These are phyloP conservation scores for Gloeostereum incarnatum DNA, from an alignment of 768 basidiomycete genomes.

Conservation along the genomic window DNA sequence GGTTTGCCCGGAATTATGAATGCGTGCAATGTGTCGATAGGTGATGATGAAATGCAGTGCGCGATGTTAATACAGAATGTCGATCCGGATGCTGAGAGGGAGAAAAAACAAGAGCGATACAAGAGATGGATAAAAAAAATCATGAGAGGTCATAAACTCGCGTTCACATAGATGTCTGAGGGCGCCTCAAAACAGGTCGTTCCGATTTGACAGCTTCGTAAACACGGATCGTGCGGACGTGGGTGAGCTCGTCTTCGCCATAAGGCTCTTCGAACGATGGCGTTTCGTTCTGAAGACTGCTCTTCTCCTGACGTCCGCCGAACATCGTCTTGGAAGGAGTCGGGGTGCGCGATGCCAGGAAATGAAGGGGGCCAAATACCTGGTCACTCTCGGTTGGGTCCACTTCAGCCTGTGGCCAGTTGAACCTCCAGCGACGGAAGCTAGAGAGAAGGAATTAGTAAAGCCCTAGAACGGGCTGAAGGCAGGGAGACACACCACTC, in stretches of 20 bases:
- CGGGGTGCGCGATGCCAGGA: slow-evolving; percentile 5
- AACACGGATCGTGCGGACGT: slow-evolving; percentile 43
- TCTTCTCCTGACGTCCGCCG: not conserved
- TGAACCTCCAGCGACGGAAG: slow-evolving; percentile 58
- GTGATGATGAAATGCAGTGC: too few relatives aligned
- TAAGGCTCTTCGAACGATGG: slow-evolving; percentile 15
- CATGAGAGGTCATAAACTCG: too few relatives aligned
- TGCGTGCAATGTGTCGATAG: too few relatives aligned
- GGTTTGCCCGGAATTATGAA: too few relatives aligned
- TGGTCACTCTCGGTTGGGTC: slow-evolving; percentile 9
- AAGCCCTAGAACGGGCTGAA: slow-evolving; percentile 3
- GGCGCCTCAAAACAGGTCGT: slow-evolving; percentile 7
- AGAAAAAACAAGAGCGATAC: too few relatives aligned
- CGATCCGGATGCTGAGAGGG: too few relatives aligned
- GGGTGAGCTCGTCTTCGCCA: slow-evolving; percentile 29
- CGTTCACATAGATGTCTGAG: too few relatives aligned
- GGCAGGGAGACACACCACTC: slow-evolving; percentile 34
- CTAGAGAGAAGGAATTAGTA: slow-evolving; percentile 22
- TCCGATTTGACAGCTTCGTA: slow-evolving; percentile 37
- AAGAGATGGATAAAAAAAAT: too few relatives aligned
- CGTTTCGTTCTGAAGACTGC: slow-evolving; percentile 3
- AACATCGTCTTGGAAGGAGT: not conserved
- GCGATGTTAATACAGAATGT: too few relatives aligned
- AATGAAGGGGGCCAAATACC: slow-evolving; percentile 11
- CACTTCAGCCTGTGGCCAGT: slow-evolving; percentile 50